Evolutionary conservation across 495 filamentous ascomycete species (phyloP), one percentile per base, ranked within the genome.

Genomic region (Penicillium simplicissimum): DNA sequence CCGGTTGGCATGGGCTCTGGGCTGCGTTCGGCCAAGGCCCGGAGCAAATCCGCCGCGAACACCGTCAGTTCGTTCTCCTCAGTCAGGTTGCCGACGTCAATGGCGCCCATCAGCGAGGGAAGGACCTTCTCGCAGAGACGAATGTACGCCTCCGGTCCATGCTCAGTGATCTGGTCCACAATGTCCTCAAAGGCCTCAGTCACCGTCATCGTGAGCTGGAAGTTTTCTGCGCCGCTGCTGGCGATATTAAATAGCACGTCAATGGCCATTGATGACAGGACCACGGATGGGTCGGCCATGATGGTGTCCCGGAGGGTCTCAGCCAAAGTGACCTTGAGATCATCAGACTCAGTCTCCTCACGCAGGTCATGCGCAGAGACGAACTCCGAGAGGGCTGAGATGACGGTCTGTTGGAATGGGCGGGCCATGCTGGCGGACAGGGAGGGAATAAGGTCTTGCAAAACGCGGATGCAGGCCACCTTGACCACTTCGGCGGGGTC

Each of bases 131-230:
- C 82, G 67, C 94, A 96, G 3, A 98, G 83, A n/a, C 84, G 85
- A 23, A 85, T 80, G 73, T 94, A 98, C 11, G 85, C 72, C 25
- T 90, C 87, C n/a, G 71, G 75, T 17, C 87, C 84, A 19, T 82
- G 75, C 14, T 87, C 83, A 7, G 86, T 72, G 62, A 96, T 83
- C 5, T 82, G 82, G 33, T 84, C 82, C 0, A 89, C 87, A 61
- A 97, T 87, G 38, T 93, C 90, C 74, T 97, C 93, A 68, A 98
- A 96, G 0, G 92, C 87, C 72, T 98, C 96, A 58, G 84, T 89
- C 15, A 97, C 88, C 19, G 96, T 81, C 77, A 89, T 83, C 1
- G 86, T 87, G 38, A 96, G 79, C 71, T 96, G 91, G 80, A 91
- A 94, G 75, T 95, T 97, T 35, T 83, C 85, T 0, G 93, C 90